These are phyloP conservation scores for Nemania sp. DNA, from an alignment of 2,329 filamentous ascomycete species.

Conservation along the genomic window DNA sequence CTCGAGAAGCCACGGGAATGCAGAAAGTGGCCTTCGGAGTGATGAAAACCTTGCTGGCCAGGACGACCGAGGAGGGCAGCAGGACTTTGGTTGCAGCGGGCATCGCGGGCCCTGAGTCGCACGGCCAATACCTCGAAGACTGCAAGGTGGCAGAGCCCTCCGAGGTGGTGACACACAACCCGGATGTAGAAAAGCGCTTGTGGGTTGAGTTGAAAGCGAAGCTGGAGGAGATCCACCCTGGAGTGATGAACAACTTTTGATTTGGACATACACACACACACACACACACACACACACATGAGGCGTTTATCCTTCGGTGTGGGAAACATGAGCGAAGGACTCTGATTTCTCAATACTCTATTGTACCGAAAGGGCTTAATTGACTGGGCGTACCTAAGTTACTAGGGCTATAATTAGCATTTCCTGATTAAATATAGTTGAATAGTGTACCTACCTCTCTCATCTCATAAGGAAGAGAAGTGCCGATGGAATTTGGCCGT, in stretches of 20 bases:
- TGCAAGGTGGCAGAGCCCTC: neutral
- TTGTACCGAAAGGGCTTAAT: neutral
- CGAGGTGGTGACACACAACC: neutral
- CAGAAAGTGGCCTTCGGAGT: constrained; percentile 25
- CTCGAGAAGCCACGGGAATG: constrained; percentile 40
- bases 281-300: neutral
- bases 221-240: constrained; percentile 1
- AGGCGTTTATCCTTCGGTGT: neutral
- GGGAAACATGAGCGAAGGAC: neutral
- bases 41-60: constrained; percentile 44
- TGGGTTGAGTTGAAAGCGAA: neutral
- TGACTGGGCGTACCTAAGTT: too few relatives aligned
- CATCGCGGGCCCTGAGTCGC: constrained; percentile 45
- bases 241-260: neutral
- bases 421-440: too few relatives aligned
- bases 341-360: neutral
- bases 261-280: neutral
- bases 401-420: too few relatives aligned
- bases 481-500: too few relatives aligned
- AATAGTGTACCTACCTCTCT: too few relatives aligned
- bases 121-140: constrained; percentile 53
- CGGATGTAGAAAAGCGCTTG: neutral
- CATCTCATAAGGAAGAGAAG: too few relatives aligned
- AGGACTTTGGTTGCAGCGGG: constrained; percentile 49
- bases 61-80: constrained; percentile 53